phyloP scores from a whole-genome alignment of 176 grass and related monocot species.

The Hordeum vulgare region DNA sequence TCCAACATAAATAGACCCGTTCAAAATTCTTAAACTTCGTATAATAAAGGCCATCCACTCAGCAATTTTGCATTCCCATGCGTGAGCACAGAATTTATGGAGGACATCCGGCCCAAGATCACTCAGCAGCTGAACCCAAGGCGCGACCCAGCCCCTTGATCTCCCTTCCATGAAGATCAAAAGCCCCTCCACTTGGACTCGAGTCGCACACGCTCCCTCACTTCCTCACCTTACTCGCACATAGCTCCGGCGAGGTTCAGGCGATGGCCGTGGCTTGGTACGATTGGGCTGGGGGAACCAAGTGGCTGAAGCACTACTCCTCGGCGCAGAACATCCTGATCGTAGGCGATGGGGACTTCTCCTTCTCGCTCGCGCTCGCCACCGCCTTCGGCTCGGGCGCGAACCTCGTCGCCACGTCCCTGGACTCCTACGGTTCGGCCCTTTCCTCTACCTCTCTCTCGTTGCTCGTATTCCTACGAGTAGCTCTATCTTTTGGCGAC shows the following conservation, averaged over 20 bases:
- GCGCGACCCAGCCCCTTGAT: not conserved
- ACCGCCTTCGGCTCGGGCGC: slow-evolving; percentile 43
- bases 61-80: not conserved
- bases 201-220: not conserved
- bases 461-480: not conserved
- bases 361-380: slow-evolving; percentile 56
- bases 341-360: slow-evolving; percentile 57
- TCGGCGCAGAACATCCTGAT: slow-evolving; percentile 40
- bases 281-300: not conserved
- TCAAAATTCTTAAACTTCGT: not conserved
- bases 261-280: not conserved
- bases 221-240: not conserved
- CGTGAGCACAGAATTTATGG: not conserved
- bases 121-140: not conserved
- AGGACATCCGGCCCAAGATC: not conserved
- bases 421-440: slow-evolving; percentile 8
- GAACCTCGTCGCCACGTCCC: slow-evolving; percentile 55
- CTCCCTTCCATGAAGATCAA: not conserved
- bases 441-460: not conserved
- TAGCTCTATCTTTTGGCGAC: too few relatives aligned
- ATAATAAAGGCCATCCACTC: not conserved
- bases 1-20: not conserved
- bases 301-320: slow-evolving; percentile 23
- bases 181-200: not conserved
- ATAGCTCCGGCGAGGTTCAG: not conserved